Evolutionary conservation across 306 rosid species (phyloP), one percentile per base, ranked within the genome.

Genomic region (Erythrophleum fordii): DNA sequence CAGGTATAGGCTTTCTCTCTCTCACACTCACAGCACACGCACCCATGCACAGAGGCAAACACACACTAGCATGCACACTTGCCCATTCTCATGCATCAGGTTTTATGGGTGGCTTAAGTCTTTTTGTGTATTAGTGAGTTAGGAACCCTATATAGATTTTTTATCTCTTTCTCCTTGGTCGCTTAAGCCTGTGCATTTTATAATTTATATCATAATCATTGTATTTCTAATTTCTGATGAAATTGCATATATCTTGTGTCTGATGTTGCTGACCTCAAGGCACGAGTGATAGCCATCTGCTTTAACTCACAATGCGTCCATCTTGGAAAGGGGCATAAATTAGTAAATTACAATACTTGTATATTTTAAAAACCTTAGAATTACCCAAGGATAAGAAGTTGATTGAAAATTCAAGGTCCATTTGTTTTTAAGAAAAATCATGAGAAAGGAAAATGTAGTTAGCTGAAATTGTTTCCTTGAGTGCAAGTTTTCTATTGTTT

Each of bases 1-100:
- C 84, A 92, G 97, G 99, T 93, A 83, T 51, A 45, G 12, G 34
- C 60, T 66, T 72, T 80, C 83, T 37, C 80, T 46, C 78, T 29
- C 49, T 10, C 78, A 67, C 70, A 0, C 74, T 4, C 70, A 12
- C 77, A 0, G n/a, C 77, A 3, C 51, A 6, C 69, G 0, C 39
- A 25, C 68, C 12, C 35, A 22, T 5, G 5, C 8, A 39, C 42
- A 39, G 34, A 6, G 41, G 11, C 9, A n/a, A 8, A 7, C 45
- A 8, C 26, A 16, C 25, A 67, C 3, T 23, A 14, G n/a, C 26
- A 16, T 61, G 31, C 20, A 1, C 11, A 3, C 46, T 26, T 25
- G 14, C 46, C n/a, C 70, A 4, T 48, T 16, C 49, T 53, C 68
- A 7, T 28, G 16, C 42, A 56, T 65, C 39, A 67, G 72, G 31